Evolutionary conservation across 768 basidiomycete species (phyloP), one percentile per base, ranked within the genome.

Genomic region (Lentinula lateritia): DNA sequence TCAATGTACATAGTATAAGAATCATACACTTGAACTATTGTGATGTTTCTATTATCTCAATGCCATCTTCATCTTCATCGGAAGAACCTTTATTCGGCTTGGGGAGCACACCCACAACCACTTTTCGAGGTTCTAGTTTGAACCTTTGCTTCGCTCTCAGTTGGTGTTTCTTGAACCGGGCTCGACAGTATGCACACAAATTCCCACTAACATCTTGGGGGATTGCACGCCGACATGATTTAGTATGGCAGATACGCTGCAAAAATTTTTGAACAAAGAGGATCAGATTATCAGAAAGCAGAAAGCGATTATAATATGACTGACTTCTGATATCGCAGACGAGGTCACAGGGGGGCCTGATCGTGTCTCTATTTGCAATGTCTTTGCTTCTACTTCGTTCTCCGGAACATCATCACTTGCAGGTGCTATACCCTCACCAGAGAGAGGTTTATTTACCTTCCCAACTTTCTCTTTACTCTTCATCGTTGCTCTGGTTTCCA

Each of bases 141-240:
- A 76, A 77, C 39, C 77, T 72, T 53, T 76, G 72, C 68, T 78
- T 82, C 53, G 75, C 72, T 69, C 74, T 75, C 41, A 70, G 75
- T 64, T 77, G 75, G 18, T 73, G 75, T 64, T 75, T 80, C 75
- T 78, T 83, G 59, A 83, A 70, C 42, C 75, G 73, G 34, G 68
- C 46, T 62, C 73, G 75, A 65, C 83, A 83, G 48, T 74, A 76
- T 13, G 75, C 75, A 62, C 82, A 84, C 39, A 82, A 61, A 6
- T 70, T 68, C 20, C 75, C 74, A 0, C 53, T 13, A 7, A 64
- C 39, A 28, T 66, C 66, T 6, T 55, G 28, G 6, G 74, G 64
- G 3, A 83, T 61, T 9, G 63, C 58, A 2, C 81, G 78, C 54
- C 63, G 71, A 65, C 82, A 83, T 6, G 68, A 64, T 63, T 77